A percentile compares a stretch with the other conserved stretches of the same genome.
Conservation (phyloP, 1,284 basidiomycete genomes). For the Lignosus rhinocerotis region DNA sequence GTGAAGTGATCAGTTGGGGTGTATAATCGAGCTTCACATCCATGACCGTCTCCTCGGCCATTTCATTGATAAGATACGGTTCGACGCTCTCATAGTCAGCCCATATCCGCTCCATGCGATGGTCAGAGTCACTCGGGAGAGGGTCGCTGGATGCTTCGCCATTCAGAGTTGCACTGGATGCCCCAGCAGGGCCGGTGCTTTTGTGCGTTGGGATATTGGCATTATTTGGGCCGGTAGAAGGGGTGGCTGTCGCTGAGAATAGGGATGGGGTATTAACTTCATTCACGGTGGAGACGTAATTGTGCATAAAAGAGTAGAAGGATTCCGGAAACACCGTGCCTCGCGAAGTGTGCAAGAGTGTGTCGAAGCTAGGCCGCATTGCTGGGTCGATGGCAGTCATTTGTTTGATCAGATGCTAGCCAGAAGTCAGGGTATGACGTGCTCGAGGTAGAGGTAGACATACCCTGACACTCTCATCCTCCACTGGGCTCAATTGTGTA, state of each 20-base stretch:
- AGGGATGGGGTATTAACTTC: conserved; percentile 56
- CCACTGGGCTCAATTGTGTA: conserved; percentile 71
- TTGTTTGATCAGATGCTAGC: conserved; percentile 79
- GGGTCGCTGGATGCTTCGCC: conserved; percentile 36
- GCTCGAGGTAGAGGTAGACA: conserved; percentile 32
- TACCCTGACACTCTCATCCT: conserved; percentile 81
- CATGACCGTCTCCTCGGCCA: conserved; percentile 46
- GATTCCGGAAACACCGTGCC: conserved; percentile 86
- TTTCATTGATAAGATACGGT: conserved; percentile 60
- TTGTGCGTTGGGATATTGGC: conserved; percentile 17
- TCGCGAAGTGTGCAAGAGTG: conserved; percentile 76
- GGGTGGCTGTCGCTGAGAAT: conserved; percentile 40
- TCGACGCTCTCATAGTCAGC: conserved; percentile 79
- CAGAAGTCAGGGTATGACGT: conserved; percentile 7
- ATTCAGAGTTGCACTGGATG: conserved; percentile 16
- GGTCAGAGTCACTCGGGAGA: conserved; percentile 78
- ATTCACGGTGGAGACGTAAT: conserved; percentile 82
- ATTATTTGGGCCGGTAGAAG: conserved; percentile 21
- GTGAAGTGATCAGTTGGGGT: conserved; percentile 41
- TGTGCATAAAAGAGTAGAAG: conserved; percentile 94
- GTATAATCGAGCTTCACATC: conserved; percentile 57
- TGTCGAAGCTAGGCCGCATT: conserved; percentile 81
- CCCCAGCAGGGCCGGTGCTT: conserved; percentile 6
- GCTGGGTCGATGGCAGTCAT: conserved; percentile 88
- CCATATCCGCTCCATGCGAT: conserved; percentile 77